Evolutionary conservation across 2,329 filamentous ascomycete species (phyloP).

Genomic region (Alternaria tenuissima): DNA sequence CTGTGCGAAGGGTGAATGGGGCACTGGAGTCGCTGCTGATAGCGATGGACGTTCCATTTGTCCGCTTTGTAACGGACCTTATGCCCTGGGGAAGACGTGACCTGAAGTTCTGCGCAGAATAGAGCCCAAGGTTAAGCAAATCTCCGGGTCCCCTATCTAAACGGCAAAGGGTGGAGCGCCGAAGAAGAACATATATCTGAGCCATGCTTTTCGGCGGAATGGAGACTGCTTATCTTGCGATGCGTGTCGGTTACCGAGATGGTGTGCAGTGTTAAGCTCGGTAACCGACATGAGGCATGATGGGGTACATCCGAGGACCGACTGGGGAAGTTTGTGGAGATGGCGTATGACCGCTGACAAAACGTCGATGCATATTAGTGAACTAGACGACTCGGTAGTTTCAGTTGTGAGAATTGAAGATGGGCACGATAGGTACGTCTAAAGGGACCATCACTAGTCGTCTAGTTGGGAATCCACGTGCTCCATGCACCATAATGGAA

Average conservation of each 20-base stretch:
- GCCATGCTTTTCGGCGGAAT: slow-evolving; percentile 29
- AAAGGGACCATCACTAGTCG: no score
- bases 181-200: slow-evolving; percentile 23
- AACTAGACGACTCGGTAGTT: neutral
- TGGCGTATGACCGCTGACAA: neutral
- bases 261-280: slow-evolving; percentile 39
- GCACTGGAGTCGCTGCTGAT: slow-evolving; percentile 34
- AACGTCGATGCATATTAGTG: neutral
- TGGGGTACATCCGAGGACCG: slow-evolving; percentile 36
- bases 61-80: slow-evolving; percentile 45
- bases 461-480: slow-evolving; percentile 1
- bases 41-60: slow-evolving; percentile 47
- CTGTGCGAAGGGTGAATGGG: slow-evolving; percentile 30
- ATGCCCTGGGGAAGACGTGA: slow-evolving; percentile 43
- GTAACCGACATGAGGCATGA: slow-evolving; percentile 30
- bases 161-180: slow-evolving; percentile 8
- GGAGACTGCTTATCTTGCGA: slow-evolving; percentile 16
- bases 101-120: slow-evolving; percentile 50
- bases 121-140: slow-evolving; percentile 39
- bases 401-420: neutral
- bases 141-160: slow-evolving; percentile 16
- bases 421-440: neutral
- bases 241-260: slow-evolving; percentile 24
- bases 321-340: slow-evolving; percentile 11
- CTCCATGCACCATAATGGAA: neutral